Evolutionary conservation across 2,329 filamentous ascomycete species (phyloP), one percentile per base, ranked within the genome.

Genomic region (Diaporthe destruens): DNA sequence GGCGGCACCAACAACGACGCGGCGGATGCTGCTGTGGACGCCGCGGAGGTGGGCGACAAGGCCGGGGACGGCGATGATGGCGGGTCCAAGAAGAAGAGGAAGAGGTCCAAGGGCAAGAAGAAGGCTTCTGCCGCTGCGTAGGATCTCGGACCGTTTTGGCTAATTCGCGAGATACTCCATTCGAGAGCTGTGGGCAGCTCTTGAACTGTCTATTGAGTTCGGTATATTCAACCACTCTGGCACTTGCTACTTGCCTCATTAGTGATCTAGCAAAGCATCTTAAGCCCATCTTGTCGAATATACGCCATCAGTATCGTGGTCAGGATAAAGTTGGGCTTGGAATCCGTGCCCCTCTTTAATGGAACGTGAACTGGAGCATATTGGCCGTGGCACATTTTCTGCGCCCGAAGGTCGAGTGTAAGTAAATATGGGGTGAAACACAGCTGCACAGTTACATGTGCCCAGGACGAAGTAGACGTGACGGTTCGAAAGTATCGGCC

Each of bases 21-120:
- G 18, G 77, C 73, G 5, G 80, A 79, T 54, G 81, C 76, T 5
- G 77, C 78, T 18, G 39, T 42, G 14, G 39, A 42, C 16, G 39
- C 39, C 14, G 39, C 39, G 16, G 39, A 42, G 29, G 77, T 79
- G 44, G 81, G 77, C 47, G 78, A 77, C 69, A 80, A 79, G 69
- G 78, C 76, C 11, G 78, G 78, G 70, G 78, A 77, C 51, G 8
- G 39, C 25, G 57, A 34, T n/a, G 79, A 80, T 55, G 80, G 75
- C 2, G 77, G 76, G 25, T 79, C 77, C 5, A 87, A 86, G 79
- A 85, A 83, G 80, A 88, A 86, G 82, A 81, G 86, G 79, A 88
- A 87, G 84, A 85, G 87, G 77, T 86, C 86, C 68, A 85, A 84
- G 78, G 81, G 80, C 68, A 84, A 82, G 74, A 84, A 84, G 76